Conservation (phyloP, 371 early-diverging fungal genomes). For the Mortierella sp. region DNA sequence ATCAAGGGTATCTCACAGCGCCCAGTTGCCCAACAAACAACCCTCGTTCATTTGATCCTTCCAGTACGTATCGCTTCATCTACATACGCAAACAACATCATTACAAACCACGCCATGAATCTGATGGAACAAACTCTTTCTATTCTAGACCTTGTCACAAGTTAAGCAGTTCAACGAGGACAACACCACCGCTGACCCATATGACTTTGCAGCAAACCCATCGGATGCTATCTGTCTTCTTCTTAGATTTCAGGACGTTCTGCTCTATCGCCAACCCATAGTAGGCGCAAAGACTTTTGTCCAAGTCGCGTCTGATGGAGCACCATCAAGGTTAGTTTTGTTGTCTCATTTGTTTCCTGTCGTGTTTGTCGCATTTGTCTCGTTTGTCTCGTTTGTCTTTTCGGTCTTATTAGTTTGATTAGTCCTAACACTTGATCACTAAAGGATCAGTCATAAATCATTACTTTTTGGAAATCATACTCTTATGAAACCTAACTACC, state of each 20-base stretch:
- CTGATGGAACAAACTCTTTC: not conserved
- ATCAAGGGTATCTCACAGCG: slow-evolving; percentile 68
- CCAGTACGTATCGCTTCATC: slow-evolving; percentile 59
- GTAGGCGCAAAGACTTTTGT: not conserved
- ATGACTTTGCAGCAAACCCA: slow-evolving; percentile 66
- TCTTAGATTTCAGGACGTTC: slow-evolving; percentile 71
- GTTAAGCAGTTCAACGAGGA: slow-evolving; percentile 66
- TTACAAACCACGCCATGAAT: not conserved
- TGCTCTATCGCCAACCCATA: slow-evolving; percentile 70
- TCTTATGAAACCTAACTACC: not conserved
- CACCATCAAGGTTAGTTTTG: slow-evolving; percentile 19
- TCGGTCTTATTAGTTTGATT: too few relatives aligned
- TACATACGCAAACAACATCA: not conserved
- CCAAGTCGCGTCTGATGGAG: not conserved
- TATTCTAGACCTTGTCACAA: slow-evolving; percentile 62
- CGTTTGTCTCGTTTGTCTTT: too few relatives aligned
- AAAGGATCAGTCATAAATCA: too few relatives aligned
- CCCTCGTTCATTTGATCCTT: slow-evolving; percentile 73
- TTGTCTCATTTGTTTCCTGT: not conserved
- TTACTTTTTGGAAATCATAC: too few relatives aligned
- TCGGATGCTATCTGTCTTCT: slow-evolving; percentile 69
- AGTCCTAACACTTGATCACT: too few relatives aligned
- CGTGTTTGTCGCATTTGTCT: too few relatives aligned
- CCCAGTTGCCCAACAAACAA: slow-evolving; percentile 68
- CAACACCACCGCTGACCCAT: slow-evolving; percentile 64